These are phyloP conservation scores for Thermothelomyces thermophilus DNA, from an alignment of 2,329 filamentous ascomycete genomes.

Conservation along the genomic window DNA sequence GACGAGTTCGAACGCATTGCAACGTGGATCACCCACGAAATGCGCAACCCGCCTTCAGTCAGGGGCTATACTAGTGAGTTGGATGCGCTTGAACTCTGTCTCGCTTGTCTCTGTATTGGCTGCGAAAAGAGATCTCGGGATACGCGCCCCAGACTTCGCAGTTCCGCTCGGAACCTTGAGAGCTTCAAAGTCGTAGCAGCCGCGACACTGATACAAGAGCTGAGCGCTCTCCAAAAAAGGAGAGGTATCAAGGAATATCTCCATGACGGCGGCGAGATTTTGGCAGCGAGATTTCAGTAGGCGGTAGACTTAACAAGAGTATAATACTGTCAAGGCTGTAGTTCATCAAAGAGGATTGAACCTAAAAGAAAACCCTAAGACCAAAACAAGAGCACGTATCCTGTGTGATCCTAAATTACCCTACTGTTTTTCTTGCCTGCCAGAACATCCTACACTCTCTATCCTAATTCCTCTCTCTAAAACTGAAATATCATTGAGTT, in stretches of 20 bases:
- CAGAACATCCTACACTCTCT: too few relatives aligned
- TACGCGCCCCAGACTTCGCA: neutral
- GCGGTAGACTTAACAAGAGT: too few relatives aligned
- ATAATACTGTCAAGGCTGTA: too few relatives aligned
- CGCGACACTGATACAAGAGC: constrained; percentile 28
- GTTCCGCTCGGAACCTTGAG: constrained; percentile 13
- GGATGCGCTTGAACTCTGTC: constrained; percentile 27
- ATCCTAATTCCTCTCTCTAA: too few relatives aligned
- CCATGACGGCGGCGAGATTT: neutral
- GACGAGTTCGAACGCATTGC: constrained; percentile 45
- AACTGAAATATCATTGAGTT: too few relatives aligned
- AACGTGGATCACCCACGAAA: constrained; percentile 29
- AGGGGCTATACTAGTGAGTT: constrained; percentile 3
- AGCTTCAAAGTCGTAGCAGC: constrained; percentile 31
- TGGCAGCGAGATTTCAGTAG: too few relatives aligned
- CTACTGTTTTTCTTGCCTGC: too few relatives aligned
- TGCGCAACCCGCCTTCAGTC: constrained; percentile 16
- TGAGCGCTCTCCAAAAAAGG: constrained; percentile 8
- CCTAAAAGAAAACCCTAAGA: too few relatives aligned
- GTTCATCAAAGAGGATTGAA: too few relatives aligned
- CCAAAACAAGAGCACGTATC: too few relatives aligned
- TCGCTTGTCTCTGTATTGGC: constrained; percentile 27
- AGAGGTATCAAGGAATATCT: neutral
- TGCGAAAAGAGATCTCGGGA: constrained; percentile 4
- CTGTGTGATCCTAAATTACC: too few relatives aligned